These are phyloP conservation scores for Phycomyces nitens DNA, from an alignment of 192 early-diverging fungal species.

Conservation along the genomic window DNA sequence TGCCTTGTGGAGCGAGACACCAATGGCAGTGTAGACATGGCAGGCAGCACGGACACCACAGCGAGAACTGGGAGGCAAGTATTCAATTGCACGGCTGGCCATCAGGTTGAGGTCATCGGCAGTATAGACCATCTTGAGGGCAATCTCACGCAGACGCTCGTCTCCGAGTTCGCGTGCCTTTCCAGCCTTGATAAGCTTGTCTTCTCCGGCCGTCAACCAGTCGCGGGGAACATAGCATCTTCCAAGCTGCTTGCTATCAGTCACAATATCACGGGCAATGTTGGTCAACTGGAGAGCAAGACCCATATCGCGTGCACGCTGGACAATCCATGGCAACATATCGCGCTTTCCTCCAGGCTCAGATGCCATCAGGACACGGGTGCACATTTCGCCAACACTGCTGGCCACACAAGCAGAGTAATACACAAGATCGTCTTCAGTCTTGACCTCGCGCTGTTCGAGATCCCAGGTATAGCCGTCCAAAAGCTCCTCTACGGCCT, in stretches of 20 bases:
- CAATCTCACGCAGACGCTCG: conserved; percentile 11
- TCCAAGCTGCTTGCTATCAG: conserved; percentile 36
- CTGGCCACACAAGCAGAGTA: conserved; percentile 36
- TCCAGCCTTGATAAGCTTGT: conserved; percentile 4
- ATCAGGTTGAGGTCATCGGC: conserved; percentile 21
- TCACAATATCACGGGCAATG: conserved; percentile 51
- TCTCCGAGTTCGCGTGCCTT: conserved; percentile 20
- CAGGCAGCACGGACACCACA: conserved; percentile 43
- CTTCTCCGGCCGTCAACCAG: conserved; percentile 25
- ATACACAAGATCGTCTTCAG: conserved; percentile 18
- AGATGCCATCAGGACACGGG: conserved; percentile 21
- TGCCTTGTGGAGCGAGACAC: conserved; percentile 21
- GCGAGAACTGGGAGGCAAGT: conserved; percentile 30
- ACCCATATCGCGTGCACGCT: conserved; percentile 36
- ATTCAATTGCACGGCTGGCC: conserved; percentile 28
- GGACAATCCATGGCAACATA: conserved; percentile 15
- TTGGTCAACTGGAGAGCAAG: conserved; percentile 45
- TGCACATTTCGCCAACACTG: conserved; percentile 41
- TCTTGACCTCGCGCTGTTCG: conserved; percentile 12
- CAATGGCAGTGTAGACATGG: conserved; percentile 44
- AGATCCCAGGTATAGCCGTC: conserved; percentile 37
- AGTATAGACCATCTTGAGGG: conserved; percentile 20
- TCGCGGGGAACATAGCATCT: conserved; percentile 43
- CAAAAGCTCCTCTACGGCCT: conserved; percentile 30
- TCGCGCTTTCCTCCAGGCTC: not conserved